phyloP scores from a whole-genome alignment of 2,329 filamentous ascomycete species.

The Pseudogymnoascus sp. region DNA sequence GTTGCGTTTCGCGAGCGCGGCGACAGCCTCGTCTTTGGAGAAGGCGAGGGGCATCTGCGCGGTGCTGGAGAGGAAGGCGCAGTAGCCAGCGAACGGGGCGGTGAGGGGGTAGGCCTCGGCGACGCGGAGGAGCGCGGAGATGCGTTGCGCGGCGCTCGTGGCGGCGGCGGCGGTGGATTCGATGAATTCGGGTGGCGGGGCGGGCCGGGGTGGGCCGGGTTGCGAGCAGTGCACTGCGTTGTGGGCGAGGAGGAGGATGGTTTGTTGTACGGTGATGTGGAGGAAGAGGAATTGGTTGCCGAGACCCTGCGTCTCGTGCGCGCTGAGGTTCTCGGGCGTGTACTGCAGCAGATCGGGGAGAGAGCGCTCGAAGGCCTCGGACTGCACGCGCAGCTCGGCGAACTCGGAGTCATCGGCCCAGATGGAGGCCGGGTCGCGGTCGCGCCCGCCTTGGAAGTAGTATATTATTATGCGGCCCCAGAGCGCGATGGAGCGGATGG shows the following conservation, averaged over 20 bases:
- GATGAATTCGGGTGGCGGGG: constrained; percentile 56
- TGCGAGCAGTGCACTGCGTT: neutral
- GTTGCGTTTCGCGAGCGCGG: constrained; percentile 74
- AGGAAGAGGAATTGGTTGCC: constrained; percentile 90
- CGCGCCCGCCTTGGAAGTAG: constrained; percentile 81
- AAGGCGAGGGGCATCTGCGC: constrained; percentile 93
- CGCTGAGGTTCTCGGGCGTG: constrained; percentile 71
- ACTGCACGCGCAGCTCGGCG: constrained; percentile 59
- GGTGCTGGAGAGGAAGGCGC: constrained; percentile 84
- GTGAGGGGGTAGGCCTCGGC: constrained; percentile 73
- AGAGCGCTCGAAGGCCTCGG: constrained; percentile 60
- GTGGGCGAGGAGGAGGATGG: constrained; percentile 76
- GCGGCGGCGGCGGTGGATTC: constrained; percentile 68
- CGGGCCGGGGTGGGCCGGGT: constrained; percentile 34
- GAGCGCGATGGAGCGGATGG: constrained; percentile 74
- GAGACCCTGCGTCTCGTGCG: constrained; percentile 75
- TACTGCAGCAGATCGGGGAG: constrained; percentile 70
- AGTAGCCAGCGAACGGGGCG: constrained; percentile 91
- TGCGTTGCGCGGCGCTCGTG: constrained; percentile 75
- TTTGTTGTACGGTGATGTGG: constrained; percentile 85
- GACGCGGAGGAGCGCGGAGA: constrained; percentile 77
- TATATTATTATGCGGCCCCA: constrained; percentile 90
- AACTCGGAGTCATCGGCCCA: constrained; percentile 80
- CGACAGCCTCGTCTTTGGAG: constrained; percentile 70
- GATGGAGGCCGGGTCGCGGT: constrained; percentile 67